Conservation (phyloP, 2,329 filamentous ascomycete species). For the Aspergillus sp. region DNA sequence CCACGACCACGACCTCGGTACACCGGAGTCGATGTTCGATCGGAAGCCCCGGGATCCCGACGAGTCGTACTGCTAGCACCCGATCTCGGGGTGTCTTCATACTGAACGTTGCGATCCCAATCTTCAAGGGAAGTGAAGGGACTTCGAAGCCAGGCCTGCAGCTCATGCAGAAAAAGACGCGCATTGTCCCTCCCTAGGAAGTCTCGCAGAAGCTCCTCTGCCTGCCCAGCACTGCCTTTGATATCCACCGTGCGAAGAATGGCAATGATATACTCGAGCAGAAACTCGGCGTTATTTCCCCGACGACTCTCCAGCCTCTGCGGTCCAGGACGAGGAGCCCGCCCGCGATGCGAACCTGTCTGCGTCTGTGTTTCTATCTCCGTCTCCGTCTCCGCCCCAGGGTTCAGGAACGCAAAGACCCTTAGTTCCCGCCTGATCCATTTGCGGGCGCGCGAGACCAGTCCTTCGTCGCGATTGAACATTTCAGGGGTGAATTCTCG, state of each 20-base stretch:
- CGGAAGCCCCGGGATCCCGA: conserved; percentile 5
- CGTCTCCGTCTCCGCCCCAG: conserved; percentile 25
- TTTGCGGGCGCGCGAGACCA: conserved; percentile 73
- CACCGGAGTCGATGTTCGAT: conserved; percentile 25
- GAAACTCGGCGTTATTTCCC: conserved; percentile 73
- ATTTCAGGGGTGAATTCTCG: conserved; percentile 67
- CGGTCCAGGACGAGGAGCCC: conserved; percentile 26
- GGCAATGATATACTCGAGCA: conserved; percentile 82
- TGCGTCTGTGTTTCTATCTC: conserved; percentile 8
- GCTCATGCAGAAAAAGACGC: conserved; percentile 77
- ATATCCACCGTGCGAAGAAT: conserved; percentile 81
- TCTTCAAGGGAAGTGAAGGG: conserved; percentile 69
- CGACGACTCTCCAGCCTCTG: conserved; percentile 44
- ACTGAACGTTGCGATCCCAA: conserved; percentile 82
- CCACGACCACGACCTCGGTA: conserved; percentile 15
- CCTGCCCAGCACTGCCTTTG: conserved; percentile 73
- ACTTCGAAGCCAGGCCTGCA: conserved; percentile 78
- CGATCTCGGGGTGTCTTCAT: conserved; percentile 43
- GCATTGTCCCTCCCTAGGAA: conserved; percentile 75
- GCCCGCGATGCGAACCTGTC: background rate
- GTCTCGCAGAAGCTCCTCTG: conserved; percentile 74
- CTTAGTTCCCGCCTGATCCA: conserved; percentile 83
- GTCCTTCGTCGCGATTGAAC: conserved; percentile 63
- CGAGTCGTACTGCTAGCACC: background rate
- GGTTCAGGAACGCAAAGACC: conserved; percentile 73